Conservation (phyloP, 1,284 basidiomycete genomes). For the Marasmius sp. region DNA sequence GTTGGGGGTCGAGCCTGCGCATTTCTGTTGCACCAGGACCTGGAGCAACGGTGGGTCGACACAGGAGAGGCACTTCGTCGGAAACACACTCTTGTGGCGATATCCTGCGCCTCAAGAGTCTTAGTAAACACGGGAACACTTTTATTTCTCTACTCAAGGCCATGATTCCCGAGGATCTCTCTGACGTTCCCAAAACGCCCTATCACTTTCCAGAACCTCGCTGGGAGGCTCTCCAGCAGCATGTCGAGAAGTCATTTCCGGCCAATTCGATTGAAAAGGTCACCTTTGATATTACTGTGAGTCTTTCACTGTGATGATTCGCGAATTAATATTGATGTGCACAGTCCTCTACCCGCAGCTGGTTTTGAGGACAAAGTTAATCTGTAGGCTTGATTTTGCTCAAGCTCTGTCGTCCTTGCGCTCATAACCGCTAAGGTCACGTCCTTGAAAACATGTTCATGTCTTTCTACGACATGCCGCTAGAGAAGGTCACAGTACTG, state of each 20-base stretch:
- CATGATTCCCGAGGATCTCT: constrained; percentile 13
- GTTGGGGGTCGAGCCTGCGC: constrained; percentile 1
- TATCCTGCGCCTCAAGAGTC: constrained; percentile 5
- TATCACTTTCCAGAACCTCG: constrained; percentile 9
- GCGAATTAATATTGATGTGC: not conserved
- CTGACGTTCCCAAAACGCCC: constrained; percentile 1
- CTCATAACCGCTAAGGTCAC: constrained; percentile 5
- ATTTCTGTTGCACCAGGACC: not conserved
- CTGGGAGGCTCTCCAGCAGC: constrained; percentile 8
- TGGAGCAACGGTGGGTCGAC: constrained; percentile 11
- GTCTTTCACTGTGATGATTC: not conserved
- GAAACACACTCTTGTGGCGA: constrained; percentile 14
- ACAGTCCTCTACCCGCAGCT: not conserved
- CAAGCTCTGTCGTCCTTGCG: not conserved
- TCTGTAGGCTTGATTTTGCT: constrained; percentile 6
- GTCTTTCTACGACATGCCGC: constrained; percentile 8
- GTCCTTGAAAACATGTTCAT: constrained; percentile 12
- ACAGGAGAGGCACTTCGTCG: not conserved
- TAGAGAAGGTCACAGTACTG: not conserved
- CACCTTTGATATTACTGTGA: not conserved
- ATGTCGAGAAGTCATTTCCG: not conserved
- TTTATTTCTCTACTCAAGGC: not conserved
- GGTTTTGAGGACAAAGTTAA: constrained; percentile 15
- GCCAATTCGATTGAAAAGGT: constrained; percentile 4
- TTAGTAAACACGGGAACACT: not conserved